A percentile compares a stretch with the other conserved stretches of the same genome.
These are phyloP conservation scores for Metschnikowia lachancei DNA, from an alignment of 805 yeast genomes.

Conservation along the genomic window DNA sequence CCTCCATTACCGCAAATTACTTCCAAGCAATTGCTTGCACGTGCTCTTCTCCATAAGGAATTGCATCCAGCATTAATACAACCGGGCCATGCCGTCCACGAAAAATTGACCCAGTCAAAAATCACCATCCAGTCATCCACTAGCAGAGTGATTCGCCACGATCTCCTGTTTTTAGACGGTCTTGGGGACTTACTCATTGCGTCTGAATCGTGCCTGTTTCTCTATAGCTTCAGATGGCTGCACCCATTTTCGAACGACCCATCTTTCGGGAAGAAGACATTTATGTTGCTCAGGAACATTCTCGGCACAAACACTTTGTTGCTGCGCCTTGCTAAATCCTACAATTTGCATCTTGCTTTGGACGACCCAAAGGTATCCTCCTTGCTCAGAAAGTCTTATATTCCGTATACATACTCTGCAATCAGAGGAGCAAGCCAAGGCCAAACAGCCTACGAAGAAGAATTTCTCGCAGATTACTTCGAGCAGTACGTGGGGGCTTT, in stretches of 20 bases:
- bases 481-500: conserved; percentile 45
- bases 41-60: conserved; percentile 40
- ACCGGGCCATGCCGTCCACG: conserved; percentile 29
- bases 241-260: conserved; percentile 17
- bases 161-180: conserved; percentile 40
- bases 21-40: conserved; percentile 29
- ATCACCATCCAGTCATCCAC: conserved; percentile 23
- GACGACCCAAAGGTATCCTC: conserved; percentile 29
- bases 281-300: conserved; percentile 30
- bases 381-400: conserved; percentile 26
- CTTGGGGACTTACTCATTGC: conserved; percentile 42
- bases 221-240: conserved; percentile 27
- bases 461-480: conserved; percentile 42
- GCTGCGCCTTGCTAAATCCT: conserved; percentile 35
- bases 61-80: conserved; percentile 29
- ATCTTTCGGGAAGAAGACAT: conserved; percentile 28
- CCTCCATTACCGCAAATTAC: conserved; percentile 36
- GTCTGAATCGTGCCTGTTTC: conserved; percentile 34
- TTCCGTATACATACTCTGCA: conserved; percentile 21
- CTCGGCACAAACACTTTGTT: conserved; percentile 44
- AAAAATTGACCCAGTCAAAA: conserved; percentile 18
- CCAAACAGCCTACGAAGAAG: conserved; percentile 33
- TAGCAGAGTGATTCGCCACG: conserved; percentile 28
- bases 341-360: conserved; percentile 34
- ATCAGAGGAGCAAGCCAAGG: not conserved